Percentiles rank a stretch among this genome's conserved stretches.
These are phyloP conservation scores for Curvularia sp. DNA, from an alignment of 2,329 filamentous ascomycete genomes.

Conservation along the genomic window DNA sequence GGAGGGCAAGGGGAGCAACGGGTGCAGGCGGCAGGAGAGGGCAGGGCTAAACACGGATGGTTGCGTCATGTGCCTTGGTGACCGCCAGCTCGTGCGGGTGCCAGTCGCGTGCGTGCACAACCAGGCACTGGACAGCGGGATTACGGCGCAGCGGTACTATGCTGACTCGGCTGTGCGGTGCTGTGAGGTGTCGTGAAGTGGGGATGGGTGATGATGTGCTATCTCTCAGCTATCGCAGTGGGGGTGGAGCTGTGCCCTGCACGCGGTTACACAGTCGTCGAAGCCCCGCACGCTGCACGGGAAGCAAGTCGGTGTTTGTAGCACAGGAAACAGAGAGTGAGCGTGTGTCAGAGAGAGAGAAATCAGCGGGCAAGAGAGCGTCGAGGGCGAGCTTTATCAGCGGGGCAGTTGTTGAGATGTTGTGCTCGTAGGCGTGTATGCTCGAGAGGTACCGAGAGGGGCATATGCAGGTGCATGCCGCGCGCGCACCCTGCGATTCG, in stretches of 20 bases:
- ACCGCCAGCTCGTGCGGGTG: conserved; percentile 27
- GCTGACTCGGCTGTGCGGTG: conserved; percentile 19
- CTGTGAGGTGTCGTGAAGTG: not conserved
- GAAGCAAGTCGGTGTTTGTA: not conserved
- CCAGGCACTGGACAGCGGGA: conserved; percentile 12
- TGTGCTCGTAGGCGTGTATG: conserved; percentile 11
- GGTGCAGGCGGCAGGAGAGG: conserved; percentile 29
- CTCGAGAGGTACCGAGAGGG: conserved; percentile 14
- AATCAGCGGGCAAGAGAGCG: not conserved
- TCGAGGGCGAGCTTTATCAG: conserved; percentile 11
- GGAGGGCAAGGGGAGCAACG: conserved; percentile 19
- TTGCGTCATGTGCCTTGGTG: conserved; percentile 38
- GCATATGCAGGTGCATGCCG: conserved; percentile 27
- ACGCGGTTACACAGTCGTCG: conserved; percentile 4
- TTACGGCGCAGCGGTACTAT: conserved; percentile 13
- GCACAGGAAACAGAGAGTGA: not conserved
- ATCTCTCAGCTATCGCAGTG: conserved; percentile 13
- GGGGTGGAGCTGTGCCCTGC: not conserved
- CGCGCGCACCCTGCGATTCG: conserved; percentile 14
- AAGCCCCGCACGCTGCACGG: not conserved
- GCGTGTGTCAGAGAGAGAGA: not conserved
- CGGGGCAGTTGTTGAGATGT: conserved; percentile 27
- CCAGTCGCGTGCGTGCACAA: conserved; percentile 27
- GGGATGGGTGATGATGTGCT: conserved; percentile 2
- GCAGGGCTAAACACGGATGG: conserved; percentile 27